Evolutionary conservation across 1,284 basidiomycete species (phyloP).

Genomic region (Tilletia indica): DNA sequence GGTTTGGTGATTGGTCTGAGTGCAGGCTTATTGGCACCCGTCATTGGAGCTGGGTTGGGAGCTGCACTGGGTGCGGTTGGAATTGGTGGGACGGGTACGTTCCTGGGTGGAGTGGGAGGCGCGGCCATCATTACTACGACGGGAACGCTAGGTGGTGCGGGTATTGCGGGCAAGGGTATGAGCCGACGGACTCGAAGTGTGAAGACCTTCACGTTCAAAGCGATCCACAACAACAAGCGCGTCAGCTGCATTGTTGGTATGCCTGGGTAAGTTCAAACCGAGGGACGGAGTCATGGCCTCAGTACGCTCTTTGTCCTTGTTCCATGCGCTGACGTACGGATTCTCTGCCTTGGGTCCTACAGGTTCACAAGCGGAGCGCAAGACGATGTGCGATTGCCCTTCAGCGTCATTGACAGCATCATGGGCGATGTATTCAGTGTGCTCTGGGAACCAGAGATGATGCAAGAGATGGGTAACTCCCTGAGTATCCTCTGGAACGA

Average conservation of each 20-base stretch:
- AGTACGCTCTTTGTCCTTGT: too few species aligned
- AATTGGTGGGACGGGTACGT: conserved; percentile 49
- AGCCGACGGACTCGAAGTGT: conserved; percentile 49
- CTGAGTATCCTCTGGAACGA: conserved; percentile 55
- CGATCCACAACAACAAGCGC: conserved; percentile 56
- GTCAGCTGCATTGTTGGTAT: conserved; percentile 53
- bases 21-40: conserved; percentile 50
- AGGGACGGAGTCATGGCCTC: neutral
- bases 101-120: conserved; percentile 53
- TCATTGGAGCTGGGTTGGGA: conserved; percentile 54
- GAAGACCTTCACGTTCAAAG: conserved; percentile 53
- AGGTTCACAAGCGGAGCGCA: conserved; percentile 50
- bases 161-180: conserved; percentile 53
- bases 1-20: conserved; percentile 54
- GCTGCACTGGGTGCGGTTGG: conserved; percentile 53
- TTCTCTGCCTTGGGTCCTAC: neutral
- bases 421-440: conserved; percentile 55
- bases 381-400: conserved; percentile 52
- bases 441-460: conserved; percentile 56
- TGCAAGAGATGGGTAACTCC: conserved; percentile 56
- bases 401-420: conserved; percentile 53
- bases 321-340: neutral
- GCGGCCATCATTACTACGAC: conserved; percentile 54
- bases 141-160: conserved; percentile 49
- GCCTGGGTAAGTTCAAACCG: conserved; percentile 29